phyloP scores from a whole-genome alignment of 139 green algal genomes.

The Tetratostichococcus sp. region DNA sequence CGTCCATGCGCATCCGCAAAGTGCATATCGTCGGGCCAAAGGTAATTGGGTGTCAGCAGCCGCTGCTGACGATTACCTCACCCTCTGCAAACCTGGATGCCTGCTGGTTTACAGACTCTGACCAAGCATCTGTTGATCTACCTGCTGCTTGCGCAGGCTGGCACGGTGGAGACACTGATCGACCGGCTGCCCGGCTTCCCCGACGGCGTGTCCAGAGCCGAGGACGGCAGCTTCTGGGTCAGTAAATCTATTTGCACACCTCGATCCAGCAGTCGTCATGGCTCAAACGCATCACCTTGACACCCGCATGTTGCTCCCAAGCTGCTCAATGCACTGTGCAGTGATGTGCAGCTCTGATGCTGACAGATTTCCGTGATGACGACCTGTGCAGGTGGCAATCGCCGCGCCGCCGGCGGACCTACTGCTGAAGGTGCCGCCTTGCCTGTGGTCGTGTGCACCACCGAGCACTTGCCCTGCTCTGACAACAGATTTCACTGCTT shows the following conservation, averaged over 20 bases:
- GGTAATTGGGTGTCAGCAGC: not conserved
- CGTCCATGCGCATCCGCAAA: conserved; percentile 24
- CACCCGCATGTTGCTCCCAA: no score
- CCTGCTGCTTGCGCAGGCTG: conserved; percentile 25
- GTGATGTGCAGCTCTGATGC: no score
- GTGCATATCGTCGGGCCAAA: conserved; percentile 60
- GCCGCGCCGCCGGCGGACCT: not conserved
- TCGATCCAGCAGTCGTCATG: no score
- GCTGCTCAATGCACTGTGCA: no score
- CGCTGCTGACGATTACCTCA: no score
- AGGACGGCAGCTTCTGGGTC: conserved; percentile 54
- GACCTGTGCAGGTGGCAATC: not conserved
- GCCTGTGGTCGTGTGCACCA: no score
- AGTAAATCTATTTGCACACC: not conserved
- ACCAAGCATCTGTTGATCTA: not conserved
- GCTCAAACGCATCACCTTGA: no score
- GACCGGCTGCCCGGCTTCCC: conserved; percentile 64
- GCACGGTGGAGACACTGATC: conserved; percentile 44
- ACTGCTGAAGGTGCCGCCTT: not conserved
- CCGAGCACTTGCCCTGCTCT: no score
- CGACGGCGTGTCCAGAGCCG: conserved; percentile 47
- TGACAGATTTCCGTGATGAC: no score
- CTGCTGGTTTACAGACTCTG: not conserved
- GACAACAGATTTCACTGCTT: no score
- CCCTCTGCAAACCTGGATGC: no score